These are phyloP conservation scores for Lasiosphaeria ovina DNA, from an alignment of 495 filamentous ascomycete genomes.

Conservation along the genomic window DNA sequence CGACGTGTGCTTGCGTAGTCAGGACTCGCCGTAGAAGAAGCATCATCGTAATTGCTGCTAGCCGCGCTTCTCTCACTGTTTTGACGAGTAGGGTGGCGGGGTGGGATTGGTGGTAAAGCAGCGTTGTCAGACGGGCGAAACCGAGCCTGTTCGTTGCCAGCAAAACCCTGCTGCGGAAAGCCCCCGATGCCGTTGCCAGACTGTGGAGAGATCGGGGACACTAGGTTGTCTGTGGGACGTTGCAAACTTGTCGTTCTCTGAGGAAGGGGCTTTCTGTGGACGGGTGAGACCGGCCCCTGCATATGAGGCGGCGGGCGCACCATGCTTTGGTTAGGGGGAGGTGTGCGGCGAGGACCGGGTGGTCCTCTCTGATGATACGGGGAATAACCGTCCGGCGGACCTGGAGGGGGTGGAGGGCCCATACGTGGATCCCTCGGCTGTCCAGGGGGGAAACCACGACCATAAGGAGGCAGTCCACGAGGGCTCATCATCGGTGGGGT, in stretches of 20 bases:
- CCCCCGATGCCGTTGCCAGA: slow-evolving; percentile 56
- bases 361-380: slow-evolving; percentile 13
- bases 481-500: slow-evolving; percentile 22
- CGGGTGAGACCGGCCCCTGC: slow-evolving; percentile 33
- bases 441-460: slow-evolving; percentile 15
- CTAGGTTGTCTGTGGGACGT: slow-evolving; percentile 26
- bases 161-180: slow-evolving; percentile 61
- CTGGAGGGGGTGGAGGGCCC: slow-evolving; percentile 10
- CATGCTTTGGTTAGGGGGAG: slow-evolving; percentile 28
- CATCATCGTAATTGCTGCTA: slow-evolving; percentile 48
- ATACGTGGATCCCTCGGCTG: slow-evolving; percentile 18
- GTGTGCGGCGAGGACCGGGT: slow-evolving; percentile 37
- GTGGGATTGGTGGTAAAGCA: slow-evolving; percentile 16
- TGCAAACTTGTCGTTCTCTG: slow-evolving; percentile 39
- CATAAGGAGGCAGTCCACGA: slow-evolving; percentile 31
- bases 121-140: slow-evolving; percentile 31
- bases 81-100: slow-evolving; percentile 23
- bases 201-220: slow-evolving; percentile 23
- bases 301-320: slow-evolving; percentile 29
- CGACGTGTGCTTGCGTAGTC: slow-evolving; percentile 70
- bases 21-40: slow-evolving; percentile 47
- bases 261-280: slow-evolving; percentile 63
- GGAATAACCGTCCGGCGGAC: slow-evolving; percentile 3
- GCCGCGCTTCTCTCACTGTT: slow-evolving; percentile 38
- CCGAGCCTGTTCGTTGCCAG: slow-evolving; percentile 60